phyloP scores from a whole-genome alignment of 169 alveolate species.

The Plasmodium blacklocki region DNA sequence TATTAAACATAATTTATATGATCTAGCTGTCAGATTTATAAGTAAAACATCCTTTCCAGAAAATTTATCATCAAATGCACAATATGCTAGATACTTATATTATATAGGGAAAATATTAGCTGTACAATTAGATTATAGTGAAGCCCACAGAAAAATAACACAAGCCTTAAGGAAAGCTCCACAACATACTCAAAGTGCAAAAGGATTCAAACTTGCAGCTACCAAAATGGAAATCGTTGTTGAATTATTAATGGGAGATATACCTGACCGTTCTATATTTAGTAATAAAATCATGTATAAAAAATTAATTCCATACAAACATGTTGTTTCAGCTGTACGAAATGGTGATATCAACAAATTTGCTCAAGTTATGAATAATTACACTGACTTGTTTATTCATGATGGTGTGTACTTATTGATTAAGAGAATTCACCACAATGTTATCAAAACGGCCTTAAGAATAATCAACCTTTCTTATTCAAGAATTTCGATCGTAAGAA shows the following conservation, averaged over 20 bases:
- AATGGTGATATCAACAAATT: constrained; percentile 94
- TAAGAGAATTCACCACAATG: constrained; percentile 95
- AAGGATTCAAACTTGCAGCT: constrained; percentile 92
- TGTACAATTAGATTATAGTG: constrained; percentile 95
- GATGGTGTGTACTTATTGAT: constrained; percentile 93
- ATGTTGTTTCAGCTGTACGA: constrained; percentile 93
- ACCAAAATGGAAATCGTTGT: constrained; percentile 94
- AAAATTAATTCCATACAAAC: constrained; percentile 92
- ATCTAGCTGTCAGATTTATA: constrained; percentile 81
- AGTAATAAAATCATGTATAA: constrained; percentile 88
- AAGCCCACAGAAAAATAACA: constrained; percentile 91
- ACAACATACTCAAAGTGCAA: constrained; percentile 90
- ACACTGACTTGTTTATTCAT: constrained; percentile 83
- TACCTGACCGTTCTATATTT: constrained; percentile 95
- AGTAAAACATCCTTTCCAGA: constrained; percentile 90
- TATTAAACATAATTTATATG: constrained; percentile 86
- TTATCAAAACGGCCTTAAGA: constrained; percentile 95
- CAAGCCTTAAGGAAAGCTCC: constrained; percentile 96
- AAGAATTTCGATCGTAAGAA: constrained; percentile 89
- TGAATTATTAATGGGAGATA: constrained; percentile 96
- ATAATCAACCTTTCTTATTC: constrained; percentile 94
- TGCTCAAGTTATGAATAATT: constrained; percentile 85
- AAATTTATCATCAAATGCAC: constrained; percentile 92
- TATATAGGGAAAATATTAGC: constrained; percentile 95
- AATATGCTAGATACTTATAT: constrained; percentile 95